Percentiles rank a stretch among this genome's conserved stretches.
Evolutionary conservation across 768 basidiomycete genomes (phyloP).

Genomic region (Boletellus emodensis): DNA sequence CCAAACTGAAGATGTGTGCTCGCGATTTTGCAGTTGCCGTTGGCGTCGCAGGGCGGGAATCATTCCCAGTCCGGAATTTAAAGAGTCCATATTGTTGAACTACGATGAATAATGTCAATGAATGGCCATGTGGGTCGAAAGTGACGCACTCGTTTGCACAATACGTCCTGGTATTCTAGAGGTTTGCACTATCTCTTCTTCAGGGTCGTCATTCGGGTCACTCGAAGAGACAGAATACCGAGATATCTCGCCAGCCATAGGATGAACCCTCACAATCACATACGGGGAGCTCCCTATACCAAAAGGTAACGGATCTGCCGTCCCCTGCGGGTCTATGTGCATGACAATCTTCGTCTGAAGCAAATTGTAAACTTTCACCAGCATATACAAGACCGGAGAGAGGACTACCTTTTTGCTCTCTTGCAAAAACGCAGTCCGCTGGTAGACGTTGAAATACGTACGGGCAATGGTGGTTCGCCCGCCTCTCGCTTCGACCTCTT

Average conservation of each 20-base stretch:
- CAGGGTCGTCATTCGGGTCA: constrained; percentile 67
- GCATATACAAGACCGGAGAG: background rate
- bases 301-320: constrained; percentile 75
- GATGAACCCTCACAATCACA: constrained; percentile 77
- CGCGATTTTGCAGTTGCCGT: constrained; percentile 67
- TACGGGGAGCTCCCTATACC: constrained; percentile 67
- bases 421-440: constrained; percentile 72
- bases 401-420: constrained; percentile 70
- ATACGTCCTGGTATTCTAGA: constrained; percentile 69
- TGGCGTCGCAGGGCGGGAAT: constrained; percentile 81
- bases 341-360: constrained; percentile 81
- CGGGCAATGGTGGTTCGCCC: constrained; percentile 64
- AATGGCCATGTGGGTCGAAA: background rate
- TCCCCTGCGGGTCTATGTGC: constrained; percentile 74
- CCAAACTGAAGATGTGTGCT: constrained; percentile 84
- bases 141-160: constrained; percentile 73
- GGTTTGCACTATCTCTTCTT: constrained; percentile 82
- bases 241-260: constrained; percentile 78
- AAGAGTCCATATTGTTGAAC: constrained; percentile 89
- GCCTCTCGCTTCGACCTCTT: constrained; percentile 66
- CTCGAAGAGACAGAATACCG: constrained; percentile 74
- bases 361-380: constrained; percentile 5
- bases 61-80: constrained; percentile 76
- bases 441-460: constrained; percentile 89
- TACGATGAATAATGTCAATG: constrained; percentile 26